phyloP scores from a whole-genome alignment of 768 basidiomycete genomes.

The Gelatoporia subvermispora region DNA sequence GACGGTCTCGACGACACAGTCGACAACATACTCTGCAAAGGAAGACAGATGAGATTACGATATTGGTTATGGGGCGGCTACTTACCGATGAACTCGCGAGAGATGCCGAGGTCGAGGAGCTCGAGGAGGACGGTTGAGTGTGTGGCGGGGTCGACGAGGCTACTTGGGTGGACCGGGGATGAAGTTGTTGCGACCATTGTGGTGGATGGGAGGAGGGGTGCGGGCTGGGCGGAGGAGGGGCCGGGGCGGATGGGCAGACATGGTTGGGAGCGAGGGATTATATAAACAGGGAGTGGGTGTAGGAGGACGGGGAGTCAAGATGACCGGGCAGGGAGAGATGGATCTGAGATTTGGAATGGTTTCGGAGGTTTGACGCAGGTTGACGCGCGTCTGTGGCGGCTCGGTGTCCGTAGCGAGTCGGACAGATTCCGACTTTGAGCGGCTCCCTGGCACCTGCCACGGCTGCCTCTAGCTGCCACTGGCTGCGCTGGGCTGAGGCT shows the following conservation, averaged over 20 bases:
- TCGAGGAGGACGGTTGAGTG: slow-evolving; percentile 67
- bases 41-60: slow-evolving; percentile 5
- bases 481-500: no score
- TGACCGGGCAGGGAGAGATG: slow-evolving; percentile 2
- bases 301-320: slow-evolving; percentile 6
- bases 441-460: no score
- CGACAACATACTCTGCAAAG: slow-evolving; percentile 62
- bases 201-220: slow-evolving; percentile 14
- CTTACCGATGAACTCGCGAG: slow-evolving; percentile 60
- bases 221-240: slow-evolving; percentile 12
- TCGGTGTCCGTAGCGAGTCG: no score
- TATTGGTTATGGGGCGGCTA: slow-evolving; percentile 10
- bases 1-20: slow-evolving; percentile 66
- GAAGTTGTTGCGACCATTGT: slow-evolving; percentile 11
- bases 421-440: no score
- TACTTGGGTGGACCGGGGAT: slow-evolving; percentile 38
- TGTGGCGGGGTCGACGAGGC: slow-evolving; percentile 56
- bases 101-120: slow-evolving; percentile 62
- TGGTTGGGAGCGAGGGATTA: slow-evolving; percentile 11
- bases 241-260: slow-evolving; percentile 8
- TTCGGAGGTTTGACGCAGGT: no score
- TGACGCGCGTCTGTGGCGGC: no score
- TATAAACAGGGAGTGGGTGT: slow-evolving; percentile 14
- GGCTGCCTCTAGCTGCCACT: no score
- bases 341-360: no score